Percentiles rank a stretch among this genome's conserved stretches.
Evolutionary conservation across 1,284 basidiomycete genomes (phyloP).

Genomic region (Ceratobasidium sp.): DNA sequence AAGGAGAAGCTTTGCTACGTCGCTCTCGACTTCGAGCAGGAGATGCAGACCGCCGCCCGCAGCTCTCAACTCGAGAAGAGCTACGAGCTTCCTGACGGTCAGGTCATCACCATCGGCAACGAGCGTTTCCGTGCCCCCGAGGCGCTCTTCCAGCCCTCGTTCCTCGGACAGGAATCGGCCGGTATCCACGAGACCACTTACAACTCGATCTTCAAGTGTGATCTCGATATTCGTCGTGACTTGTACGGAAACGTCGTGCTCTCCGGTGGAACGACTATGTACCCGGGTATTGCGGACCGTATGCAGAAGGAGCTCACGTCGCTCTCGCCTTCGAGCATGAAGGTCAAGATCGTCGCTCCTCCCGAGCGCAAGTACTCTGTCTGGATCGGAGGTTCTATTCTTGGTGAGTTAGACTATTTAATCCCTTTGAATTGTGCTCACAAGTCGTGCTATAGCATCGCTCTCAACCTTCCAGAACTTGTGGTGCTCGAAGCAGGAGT

Average conservation of each 20-base stretch:
- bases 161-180: conserved; percentile 71
- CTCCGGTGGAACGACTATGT: conserved; percentile 77
- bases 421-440: background rate
- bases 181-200: conserved; percentile 78
- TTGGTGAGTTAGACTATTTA: conserved; percentile 59
- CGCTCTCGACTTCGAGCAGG: conserved; percentile 76
- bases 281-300: conserved; percentile 74
- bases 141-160: conserved; percentile 74
- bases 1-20: conserved; percentile 80
- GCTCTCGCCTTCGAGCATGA: conserved; percentile 68
- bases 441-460: conserved; percentile 74
- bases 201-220: conserved; percentile 80
- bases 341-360: conserved; percentile 92
- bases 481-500: conserved; percentile 94
- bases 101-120: conserved; percentile 77
- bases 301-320: conserved; percentile 79
- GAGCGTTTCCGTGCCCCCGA: conserved; percentile 76
- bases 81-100: conserved; percentile 77
- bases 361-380: conserved; percentile 96
- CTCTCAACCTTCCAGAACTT: conserved; percentile 96
- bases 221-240: conserved; percentile 64
- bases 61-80: conserved; percentile 74
- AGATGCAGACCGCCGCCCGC: conserved; percentile 74
- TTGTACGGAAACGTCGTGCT: conserved; percentile 73
- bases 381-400: conserved; percentile 99